phyloP scores from a whole-genome alignment of 2,329 filamentous ascomycete species.

The Blastomyces gilchristii region DNA sequence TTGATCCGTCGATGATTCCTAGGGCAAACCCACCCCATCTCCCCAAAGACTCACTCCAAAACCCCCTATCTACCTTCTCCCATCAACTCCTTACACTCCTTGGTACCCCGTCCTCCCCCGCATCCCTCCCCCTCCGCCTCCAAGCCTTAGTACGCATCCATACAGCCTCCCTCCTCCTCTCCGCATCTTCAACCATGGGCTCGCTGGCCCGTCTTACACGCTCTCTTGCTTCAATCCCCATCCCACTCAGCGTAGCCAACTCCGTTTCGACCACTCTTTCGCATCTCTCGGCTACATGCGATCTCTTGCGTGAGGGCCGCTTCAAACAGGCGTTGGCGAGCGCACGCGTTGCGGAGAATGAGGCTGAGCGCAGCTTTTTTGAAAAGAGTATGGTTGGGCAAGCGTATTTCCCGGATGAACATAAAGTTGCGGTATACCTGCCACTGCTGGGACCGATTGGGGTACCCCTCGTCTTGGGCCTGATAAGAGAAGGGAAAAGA shows the following conservation, averaged over 20 bases:
- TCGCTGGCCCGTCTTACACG: slow-evolving; percentile 76
- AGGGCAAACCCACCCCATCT: slow-evolving; percentile 41
- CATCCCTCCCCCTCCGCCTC: slow-evolving; percentile 71
- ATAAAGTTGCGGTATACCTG: slow-evolving; percentile 93
- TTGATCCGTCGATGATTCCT: slow-evolving; percentile 22
- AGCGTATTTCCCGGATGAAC: slow-evolving; percentile 96
- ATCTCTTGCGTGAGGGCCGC: slow-evolving; percentile 51
- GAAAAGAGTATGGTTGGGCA: slow-evolving; percentile 99
- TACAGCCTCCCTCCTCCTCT: slow-evolving; percentile 72
- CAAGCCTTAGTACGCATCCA: slow-evolving; percentile 78
- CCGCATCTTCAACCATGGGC: slow-evolving; percentile 87
- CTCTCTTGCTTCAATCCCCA: slow-evolving; percentile 80
- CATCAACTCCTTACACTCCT: slow-evolving; percentile 81
- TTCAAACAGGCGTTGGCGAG: slow-evolving; percentile 62
- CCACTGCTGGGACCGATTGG: slow-evolving; percentile 83
- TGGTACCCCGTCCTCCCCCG: slow-evolving; percentile 67
- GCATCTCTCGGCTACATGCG: slow-evolving; percentile 68
- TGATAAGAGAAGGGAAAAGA: slow-evolving; percentile 70
- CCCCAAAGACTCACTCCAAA: slow-evolving; percentile 55
- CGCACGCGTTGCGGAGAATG: slow-evolving; percentile 73
- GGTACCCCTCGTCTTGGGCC: slow-evolving; percentile 75
- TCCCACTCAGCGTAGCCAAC: slow-evolving; percentile 74
- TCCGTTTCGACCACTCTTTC: slow-evolving; percentile 70
- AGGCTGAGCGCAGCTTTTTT: slow-evolving; percentile 91
- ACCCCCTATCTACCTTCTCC: slow-evolving; percentile 80